Percentiles rank a stretch among this genome's conserved stretches.
These are phyloP conservation scores for Geotrichum carabidarum DNA, from an alignment of 1,139 yeast genomes.

Conservation along the genomic window DNA sequence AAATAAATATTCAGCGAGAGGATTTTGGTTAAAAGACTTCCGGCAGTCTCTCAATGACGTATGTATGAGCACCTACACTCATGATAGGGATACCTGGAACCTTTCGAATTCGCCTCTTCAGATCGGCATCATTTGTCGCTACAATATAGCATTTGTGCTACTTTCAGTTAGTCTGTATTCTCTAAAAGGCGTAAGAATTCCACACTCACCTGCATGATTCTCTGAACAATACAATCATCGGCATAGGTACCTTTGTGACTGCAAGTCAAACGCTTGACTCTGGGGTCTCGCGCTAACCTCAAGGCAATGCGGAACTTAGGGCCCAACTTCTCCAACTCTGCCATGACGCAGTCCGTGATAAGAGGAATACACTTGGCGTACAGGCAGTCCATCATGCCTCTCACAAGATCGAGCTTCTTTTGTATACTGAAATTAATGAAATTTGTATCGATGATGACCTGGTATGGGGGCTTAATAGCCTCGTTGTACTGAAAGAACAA, in stretches of 20 bases:
- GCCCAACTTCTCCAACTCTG: constrained; percentile 92
- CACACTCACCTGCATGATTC: constrained; percentile 60
- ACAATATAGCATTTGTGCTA: constrained; percentile 89
- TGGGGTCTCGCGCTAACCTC: constrained; percentile 86
- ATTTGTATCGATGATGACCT: constrained; percentile 90
- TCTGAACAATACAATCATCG: constrained; percentile 89
- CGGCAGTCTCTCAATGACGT: constrained; percentile 89
- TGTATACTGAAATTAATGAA: constrained; percentile 94
- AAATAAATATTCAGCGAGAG: constrained; percentile 1
- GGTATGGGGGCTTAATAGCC: constrained; percentile 95
- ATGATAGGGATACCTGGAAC: constrained; percentile 95
- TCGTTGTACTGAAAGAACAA: constrained; percentile 90
- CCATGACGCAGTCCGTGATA: constrained; percentile 95
- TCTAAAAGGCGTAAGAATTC: background rate
- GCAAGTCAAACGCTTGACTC: constrained; percentile 81
- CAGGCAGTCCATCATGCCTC: constrained; percentile 93
- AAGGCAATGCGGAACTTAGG: constrained; percentile 91
- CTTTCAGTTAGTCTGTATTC: background rate
- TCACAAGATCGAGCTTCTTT: constrained; percentile 84
- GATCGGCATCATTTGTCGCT: constrained; percentile 97
- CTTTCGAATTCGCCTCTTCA: constrained; percentile 87
- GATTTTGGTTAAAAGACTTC: constrained; percentile 61
- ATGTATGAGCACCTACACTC: constrained; percentile 92
- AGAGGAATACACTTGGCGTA: constrained; percentile 94
- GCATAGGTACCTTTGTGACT: constrained; percentile 96